Percentiles rank a stretch among this genome's conserved stretches.
These are phyloP conservation scores for Calonectria multiphialidica DNA, from an alignment of 2,329 filamentous ascomycete genomes.

Conservation along the genomic window DNA sequence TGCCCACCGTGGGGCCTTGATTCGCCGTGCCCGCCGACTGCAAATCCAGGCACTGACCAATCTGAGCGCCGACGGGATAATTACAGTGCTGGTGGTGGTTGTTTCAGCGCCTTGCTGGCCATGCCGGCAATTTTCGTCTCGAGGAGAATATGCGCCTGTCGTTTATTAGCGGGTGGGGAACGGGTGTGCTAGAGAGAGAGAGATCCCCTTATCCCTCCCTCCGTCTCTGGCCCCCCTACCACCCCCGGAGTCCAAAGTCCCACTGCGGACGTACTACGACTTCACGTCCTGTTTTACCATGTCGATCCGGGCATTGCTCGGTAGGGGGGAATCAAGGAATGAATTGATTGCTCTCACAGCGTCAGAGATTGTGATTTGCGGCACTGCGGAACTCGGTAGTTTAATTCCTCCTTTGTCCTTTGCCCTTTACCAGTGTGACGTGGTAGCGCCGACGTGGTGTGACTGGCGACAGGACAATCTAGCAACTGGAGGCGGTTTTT, in stretches of 20 bases:
- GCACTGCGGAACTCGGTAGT: not conserved
- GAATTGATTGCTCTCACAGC: not conserved
- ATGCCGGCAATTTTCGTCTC: not conserved
- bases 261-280: not conserved
- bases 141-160: not conserved
- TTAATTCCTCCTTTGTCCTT: not conserved
- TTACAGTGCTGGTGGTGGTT: not conserved
- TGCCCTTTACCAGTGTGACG: not conserved
- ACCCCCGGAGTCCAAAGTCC: not conserved
- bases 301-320: not conserved
- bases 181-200: not conserved
- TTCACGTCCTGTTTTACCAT: not conserved
- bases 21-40: not conserved
- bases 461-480: not conserved
- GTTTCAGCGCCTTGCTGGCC: not conserved
- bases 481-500: conserved; percentile 2
- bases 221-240: too few species aligned
- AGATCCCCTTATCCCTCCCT: too few species aligned
- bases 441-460: not conserved
- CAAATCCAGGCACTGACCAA: not conserved
- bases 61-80: not conserved
- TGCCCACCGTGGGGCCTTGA: not conserved
- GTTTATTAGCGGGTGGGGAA: not conserved
- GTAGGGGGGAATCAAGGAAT: not conserved
- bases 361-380: conserved; percentile 1